Conservation (phyloP, 148 eudicot species). For the Silene uniflora region DNA sequence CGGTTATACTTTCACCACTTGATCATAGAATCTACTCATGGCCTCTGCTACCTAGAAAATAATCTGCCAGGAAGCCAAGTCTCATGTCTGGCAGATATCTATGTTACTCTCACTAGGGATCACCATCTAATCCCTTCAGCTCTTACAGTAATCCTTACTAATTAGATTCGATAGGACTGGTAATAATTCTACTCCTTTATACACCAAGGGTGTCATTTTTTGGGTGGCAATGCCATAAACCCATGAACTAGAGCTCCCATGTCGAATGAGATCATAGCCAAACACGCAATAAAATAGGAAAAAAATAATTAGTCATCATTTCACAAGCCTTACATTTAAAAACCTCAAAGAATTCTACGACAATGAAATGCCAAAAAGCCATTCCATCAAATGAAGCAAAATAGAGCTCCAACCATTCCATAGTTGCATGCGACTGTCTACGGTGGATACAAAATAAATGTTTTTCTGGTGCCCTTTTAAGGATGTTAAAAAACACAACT, state of each 20-base stretch:
- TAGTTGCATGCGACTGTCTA: not conserved
- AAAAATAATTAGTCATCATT: not conserved
- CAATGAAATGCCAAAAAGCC: not conserved
- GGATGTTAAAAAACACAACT: not conserved
- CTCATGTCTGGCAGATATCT: not conserved
- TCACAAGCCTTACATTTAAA: not conserved
- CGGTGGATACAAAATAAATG: not conserved
- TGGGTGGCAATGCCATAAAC: not conserved
- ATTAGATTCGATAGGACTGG: not conserved
- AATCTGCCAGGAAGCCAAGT: not conserved
- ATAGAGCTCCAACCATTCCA: not conserved
- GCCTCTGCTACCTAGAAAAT: not conserved
- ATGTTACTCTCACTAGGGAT: not conserved
- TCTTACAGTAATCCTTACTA: not conserved
- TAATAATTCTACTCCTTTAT: too few species aligned
- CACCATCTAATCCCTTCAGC: not conserved
- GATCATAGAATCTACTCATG: not conserved
- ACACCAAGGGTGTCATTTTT: too few species aligned
- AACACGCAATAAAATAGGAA: not conserved
- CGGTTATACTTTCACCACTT: not conserved
- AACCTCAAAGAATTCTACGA: not conserved
- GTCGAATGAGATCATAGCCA: not conserved
- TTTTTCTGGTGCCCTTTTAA: not conserved
- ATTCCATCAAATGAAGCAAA: not conserved
- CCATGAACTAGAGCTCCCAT: not conserved